Base-by-base conservation (phyloP, 73 alveolate species). In the Paramecium biaurelia region DNA sequence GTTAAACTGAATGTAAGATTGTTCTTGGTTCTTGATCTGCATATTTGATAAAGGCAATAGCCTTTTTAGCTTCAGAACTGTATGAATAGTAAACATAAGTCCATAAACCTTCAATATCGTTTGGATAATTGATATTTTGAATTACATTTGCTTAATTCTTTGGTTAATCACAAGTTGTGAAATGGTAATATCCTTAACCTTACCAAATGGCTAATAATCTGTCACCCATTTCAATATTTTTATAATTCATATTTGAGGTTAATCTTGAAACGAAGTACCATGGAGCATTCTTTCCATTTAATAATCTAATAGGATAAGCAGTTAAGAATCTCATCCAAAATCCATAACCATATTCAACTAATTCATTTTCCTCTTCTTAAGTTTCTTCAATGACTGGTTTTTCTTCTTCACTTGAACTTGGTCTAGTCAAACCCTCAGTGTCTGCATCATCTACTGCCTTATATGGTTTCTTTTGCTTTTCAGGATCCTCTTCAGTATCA, bases 81-180 rank as follows among this genome's bases (percentile, higher is more conserved):
- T 79, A 79, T 43, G 76, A 43, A 79, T 79, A 79, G 37, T 79
- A 79, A 21, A 79, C 42, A 26, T 79, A 79, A 1, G 90, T 79
- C 90, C 90, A 79, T 11, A 79, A 23, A 15, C 90, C 90, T 42
- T 79, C 90, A 38, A 79, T 42, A 42, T 79, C 90, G 11, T 42
- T 24, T 24, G 90, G 90, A 42, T 72, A 72, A 35, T 72, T 72
- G 18, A 72, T 37, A 20, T 72, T 72, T 18, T 72, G 18, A n/a
- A 37, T 42, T 35, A 72, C 86, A 14, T 72, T 72, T 5, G 56
- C 35, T 72, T 72, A 12, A 2, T 72, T 72, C 56, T 38, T 32
- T 72, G 86, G 86, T 72, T 72, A 32, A 72, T 72, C 86, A 38
- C 86, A 72, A 14, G 86, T 72, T 15, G 86, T 72, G 67, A 72